A percentile compares a stretch with the other conserved stretches of the same genome.
Conservation (phyloP, 192 early-diverging fungal genomes). For the Entomortierella parvispora region DNA sequence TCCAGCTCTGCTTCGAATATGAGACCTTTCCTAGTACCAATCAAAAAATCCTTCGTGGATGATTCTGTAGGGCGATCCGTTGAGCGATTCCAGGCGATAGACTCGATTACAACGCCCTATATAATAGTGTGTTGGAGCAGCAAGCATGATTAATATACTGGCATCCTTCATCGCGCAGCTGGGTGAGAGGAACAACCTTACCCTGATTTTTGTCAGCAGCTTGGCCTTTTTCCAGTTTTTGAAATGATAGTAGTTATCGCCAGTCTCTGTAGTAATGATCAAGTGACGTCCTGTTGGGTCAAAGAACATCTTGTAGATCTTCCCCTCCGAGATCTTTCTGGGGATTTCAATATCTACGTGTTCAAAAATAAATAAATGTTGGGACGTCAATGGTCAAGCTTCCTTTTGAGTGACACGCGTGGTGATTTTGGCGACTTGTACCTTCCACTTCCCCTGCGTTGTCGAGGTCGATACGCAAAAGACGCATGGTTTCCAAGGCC, state of each 20-base stretch:
- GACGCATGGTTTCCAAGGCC: slow-evolving; percentile 75
- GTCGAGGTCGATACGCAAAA: slow-evolving; percentile 91
- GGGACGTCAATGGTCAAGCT: slow-evolving; percentile 34
- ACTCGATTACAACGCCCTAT: slow-evolving; percentile 83
- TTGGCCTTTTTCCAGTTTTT: slow-evolving; percentile 89
- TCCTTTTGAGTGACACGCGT: too few relatives aligned
- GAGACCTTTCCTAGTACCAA: slow-evolving; percentile 87
- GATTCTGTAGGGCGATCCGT: slow-evolving; percentile 56
- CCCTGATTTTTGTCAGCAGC: slow-evolving; percentile 80
- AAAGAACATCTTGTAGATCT: slow-evolving; percentile 80
- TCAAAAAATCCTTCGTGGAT: slow-evolving; percentile 84
- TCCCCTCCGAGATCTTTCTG: slow-evolving; percentile 64
- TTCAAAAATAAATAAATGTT: slow-evolving; percentile 1
- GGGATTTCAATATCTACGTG: slow-evolving; percentile 84
- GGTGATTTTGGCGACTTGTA: slow-evolving; percentile 23
- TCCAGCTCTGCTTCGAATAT: slow-evolving; percentile 93
- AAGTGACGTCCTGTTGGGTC: slow-evolving; percentile 92
- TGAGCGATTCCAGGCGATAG: slow-evolving; percentile 90
- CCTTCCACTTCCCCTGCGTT: slow-evolving; percentile 83
- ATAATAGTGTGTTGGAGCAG: background rate
- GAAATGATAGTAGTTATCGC: slow-evolving; percentile 93
- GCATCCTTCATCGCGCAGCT: too few relatives aligned
- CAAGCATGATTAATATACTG: background rate
- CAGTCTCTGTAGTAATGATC: slow-evolving; percentile 87
- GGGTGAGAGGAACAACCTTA: too few relatives aligned